Evolutionary conservation across 1,139 yeast species (phyloP), one percentile per base, ranked within the genome.

Genomic region (Scheffersomyces segobiensis): DNA sequence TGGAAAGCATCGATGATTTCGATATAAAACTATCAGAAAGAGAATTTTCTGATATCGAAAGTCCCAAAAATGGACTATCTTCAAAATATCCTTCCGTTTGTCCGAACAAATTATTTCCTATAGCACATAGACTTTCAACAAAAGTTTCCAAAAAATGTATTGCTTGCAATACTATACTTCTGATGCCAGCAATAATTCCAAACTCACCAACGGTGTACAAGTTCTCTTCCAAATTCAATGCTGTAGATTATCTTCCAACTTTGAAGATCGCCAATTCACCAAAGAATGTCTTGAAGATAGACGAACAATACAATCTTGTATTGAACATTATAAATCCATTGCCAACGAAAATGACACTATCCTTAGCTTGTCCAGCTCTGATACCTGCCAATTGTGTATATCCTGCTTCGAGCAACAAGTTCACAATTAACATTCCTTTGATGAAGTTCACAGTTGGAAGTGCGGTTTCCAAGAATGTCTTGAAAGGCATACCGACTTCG

Each of bases 231-330:
- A 73, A 71, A 58, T 76, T 73, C 66, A 71, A 73, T 58, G 81
- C 82, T 2, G 62, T 71, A 14, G 82, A 79, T 49, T 71, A 67
- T 42, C 53, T 78, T 56, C 83, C 83, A 3, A 57, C 65, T 2
- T 55, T 76, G 1, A 65, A 64, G 17, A 58, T 67, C 0, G 56
- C 66, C 17, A 55, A 58, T 1, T 46, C 50, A 32, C 58, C 55
- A 2, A 52, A 62, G 2, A 63, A 55, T 24, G 22, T 46, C 4
- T 56, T 68, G 21, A 49, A 32, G 18, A 32, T 58, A n/a, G 66
- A 65, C 20, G 52, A 57, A 17, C 64, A 57, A 53, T 57, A 61
- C 42, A 63, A 63, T n/a, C 69, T 75, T 52, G 63, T 73, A 6
- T 53, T 78, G 26, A 72, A 69, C 57, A 59, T 79, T 12, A 66